Base-by-base conservation (phyloP, 2,329 filamentous ascomycete genomes). In the Ophiostoma sp. region DNA sequence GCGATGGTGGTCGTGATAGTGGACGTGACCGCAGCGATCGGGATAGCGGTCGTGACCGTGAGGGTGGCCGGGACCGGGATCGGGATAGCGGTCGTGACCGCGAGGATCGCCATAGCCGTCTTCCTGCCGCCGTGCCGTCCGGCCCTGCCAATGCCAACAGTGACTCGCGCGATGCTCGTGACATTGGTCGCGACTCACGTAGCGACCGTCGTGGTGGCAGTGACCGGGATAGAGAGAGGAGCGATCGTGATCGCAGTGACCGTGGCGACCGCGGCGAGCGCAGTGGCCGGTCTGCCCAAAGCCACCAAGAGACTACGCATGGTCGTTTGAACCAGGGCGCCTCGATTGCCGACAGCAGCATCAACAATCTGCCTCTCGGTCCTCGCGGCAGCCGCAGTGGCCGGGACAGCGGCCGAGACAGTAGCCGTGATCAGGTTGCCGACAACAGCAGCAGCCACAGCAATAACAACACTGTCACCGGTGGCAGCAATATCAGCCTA, bases 291-390 rank as follows among this genome's bases (percentile, higher is more conserved):
- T 44, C 47, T 5, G 11, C 42, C 11, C 49, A 47, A 7, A 79
- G 78, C 67, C 82, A 84, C 70, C 83, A 86, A 71, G 86, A 89
- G 74, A 83, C 84, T 16, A 86, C 84, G 68, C 88, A 88, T 72
- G 87, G 87, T 41, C 84, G 87, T 2, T 79, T 89, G 64, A 88
- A 85, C 36, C 63, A 64, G 9, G 60, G 60, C 14, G n/a, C 55
- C 4, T 6, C 55, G 55, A 7, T 27, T 27, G 2, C 27, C 27
- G 27, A 27, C 27, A 27, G 27, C 27, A 27, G 27, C 27, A 27
- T 27, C 27, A 27, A 27, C 27, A 27, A 27, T 27, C 27, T 27
- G 27, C 27, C 27, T 27, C 27, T 27, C 27, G 27, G 27, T 27
- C 27, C 27, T 27, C 27, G 27, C 27, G 27, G 27, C 27, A 27